phyloP scores from a whole-genome alignment of 2,329 filamentous ascomycete genomes.

The Ceratocystis destructans region DNA sequence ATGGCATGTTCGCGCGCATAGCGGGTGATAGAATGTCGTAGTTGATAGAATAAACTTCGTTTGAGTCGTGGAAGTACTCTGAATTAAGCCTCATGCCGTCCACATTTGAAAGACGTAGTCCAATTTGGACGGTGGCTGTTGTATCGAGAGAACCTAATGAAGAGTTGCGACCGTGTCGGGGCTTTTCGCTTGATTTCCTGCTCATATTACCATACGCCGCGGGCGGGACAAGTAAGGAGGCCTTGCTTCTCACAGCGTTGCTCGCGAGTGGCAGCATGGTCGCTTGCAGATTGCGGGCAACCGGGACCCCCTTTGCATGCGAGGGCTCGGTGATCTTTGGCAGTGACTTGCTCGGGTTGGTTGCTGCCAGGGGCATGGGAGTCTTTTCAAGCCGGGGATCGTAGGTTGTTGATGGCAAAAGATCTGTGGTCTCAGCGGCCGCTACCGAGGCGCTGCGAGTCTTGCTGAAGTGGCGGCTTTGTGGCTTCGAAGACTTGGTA shows the following conservation, averaged over 20 bases:
- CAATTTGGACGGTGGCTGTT: constrained; percentile 57
- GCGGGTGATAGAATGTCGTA: constrained; percentile 20
- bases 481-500: neutral
- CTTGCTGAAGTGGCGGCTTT: neutral
- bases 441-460: neutral
- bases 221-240: constrained; percentile 11
- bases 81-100: constrained; percentile 33
- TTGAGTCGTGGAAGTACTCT: constrained; percentile 25
- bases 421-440: neutral
- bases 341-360: neutral
- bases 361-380: neutral
- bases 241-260: neutral
- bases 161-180: constrained; percentile 43
- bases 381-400: neutral
- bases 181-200: neutral
- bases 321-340: neutral
- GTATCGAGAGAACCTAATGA: constrained; percentile 40
- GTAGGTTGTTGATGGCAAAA: constrained; percentile 15
- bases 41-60: constrained; percentile 30
- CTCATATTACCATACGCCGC: constrained; percentile 6
- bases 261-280: neutral
- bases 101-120: constrained; percentile 50
- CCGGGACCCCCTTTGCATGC: neutral
- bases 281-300: neutral
- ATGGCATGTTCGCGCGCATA: constrained; percentile 9